Evolutionary conservation across 306 rosid genomes (phyloP).

Genomic region (Lathyrus tuberosus): DNA sequence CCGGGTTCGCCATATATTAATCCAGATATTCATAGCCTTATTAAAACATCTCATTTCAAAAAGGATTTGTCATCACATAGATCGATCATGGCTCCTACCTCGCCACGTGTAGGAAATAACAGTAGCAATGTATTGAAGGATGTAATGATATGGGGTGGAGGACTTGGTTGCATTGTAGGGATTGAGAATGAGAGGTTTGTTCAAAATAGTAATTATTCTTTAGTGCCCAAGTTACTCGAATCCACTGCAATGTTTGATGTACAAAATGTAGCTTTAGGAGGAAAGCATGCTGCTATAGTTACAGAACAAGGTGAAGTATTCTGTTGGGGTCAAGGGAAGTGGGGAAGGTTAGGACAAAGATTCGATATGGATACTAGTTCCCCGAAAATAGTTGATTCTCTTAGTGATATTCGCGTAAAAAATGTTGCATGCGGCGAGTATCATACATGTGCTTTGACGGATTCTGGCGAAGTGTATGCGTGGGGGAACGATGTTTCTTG

Average conservation of each 20-base stretch:
- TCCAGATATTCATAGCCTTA: no score
- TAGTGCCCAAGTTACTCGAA: constrained; percentile 75
- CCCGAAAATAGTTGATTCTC: constrained; percentile 74
- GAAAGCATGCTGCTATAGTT: constrained; percentile 77
- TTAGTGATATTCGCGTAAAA: constrained; percentile 55
- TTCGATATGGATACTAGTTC: constrained; percentile 58
- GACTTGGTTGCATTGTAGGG: constrained; percentile 54
- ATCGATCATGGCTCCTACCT: no score
- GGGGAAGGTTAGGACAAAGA: constrained; percentile 77
- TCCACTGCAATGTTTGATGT: constrained; percentile 70
- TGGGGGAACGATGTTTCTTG: constrained; percentile 63
- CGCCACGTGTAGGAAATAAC: constrained; percentile 50
- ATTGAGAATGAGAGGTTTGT: constrained; percentile 47
- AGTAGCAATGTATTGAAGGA: constrained; percentile 58
- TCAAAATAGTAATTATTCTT: constrained; percentile 44
- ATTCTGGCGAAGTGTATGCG: constrained; percentile 66
- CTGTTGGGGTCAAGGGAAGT: constrained; percentile 81
- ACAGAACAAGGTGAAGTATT: constrained; percentile 86
- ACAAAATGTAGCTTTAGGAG: constrained; percentile 67
- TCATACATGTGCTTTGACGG: constrained; percentile 79
- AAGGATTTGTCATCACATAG: no score
- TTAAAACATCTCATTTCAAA: no score
- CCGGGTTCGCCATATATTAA: no score
- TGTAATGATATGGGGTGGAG: constrained; percentile 92
- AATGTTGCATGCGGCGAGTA: constrained; percentile 72